Base-by-base conservation (phyloP, 2,329 filamentous ascomycete species). In the Monosporascus sp. region DNA sequence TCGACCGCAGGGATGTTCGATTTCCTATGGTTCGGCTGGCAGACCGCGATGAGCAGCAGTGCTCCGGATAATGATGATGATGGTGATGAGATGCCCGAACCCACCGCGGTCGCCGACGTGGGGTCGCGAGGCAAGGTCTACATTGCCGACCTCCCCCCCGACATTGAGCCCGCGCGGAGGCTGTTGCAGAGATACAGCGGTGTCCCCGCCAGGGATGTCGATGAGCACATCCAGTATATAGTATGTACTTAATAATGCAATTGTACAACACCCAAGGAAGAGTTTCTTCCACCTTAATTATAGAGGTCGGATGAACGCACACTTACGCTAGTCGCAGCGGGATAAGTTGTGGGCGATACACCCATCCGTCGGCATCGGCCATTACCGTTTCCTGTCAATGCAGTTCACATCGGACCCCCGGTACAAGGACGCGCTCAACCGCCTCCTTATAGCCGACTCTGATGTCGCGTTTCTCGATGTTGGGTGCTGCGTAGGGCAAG, bases 401-500 rank as follows among this genome's bases (percentile, higher is more conserved):
- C 65, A 68, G 11, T 71, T 75, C 47, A 62, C 65, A 20, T 58
- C 67, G 38, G 74, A 78, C 55, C 66, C 72, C 6, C 70, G 68
- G 47, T 77, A 77, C 57, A 72, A 70, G 49, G 65, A 72, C 47
- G 73, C 72, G 8, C 66, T 78, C 20, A 69, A 69, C 50, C 70
- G 74, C 31, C 69, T 78, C 36, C 71, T 67, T 15, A 62, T 70
- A 27, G 62, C 68, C 17, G 60, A 64, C 35, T 75, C 74, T 4
- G 59, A 61, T 25, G 72, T 75, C 52, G 66, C 68, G 5, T 67
- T 79, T 14, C 69, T 79, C 11, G 78, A 81, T 57, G 62, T 81
- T 1, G 77, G 77, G 45, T 81, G 77, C 59, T 75, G 77, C 53
- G 67, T 81, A 38, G 78, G 77, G 17, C 77, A 79, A 58, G 68